Base-by-base conservation (phyloP, 306 rosid species). In the Castanea sativa region DNA sequence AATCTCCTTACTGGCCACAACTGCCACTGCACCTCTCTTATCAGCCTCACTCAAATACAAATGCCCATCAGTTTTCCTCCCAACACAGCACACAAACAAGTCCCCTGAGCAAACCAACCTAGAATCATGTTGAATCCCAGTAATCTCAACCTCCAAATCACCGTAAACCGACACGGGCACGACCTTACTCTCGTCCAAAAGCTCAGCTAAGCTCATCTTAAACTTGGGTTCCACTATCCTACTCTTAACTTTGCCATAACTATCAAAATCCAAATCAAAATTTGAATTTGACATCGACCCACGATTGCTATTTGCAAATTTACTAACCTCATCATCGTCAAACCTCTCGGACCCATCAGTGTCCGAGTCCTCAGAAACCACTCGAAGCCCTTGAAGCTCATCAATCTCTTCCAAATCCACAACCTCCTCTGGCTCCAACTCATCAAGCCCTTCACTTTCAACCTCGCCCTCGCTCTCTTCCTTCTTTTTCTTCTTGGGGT, bases 11-110 rank as follows among this genome's bases (percentile, higher is more conserved):
- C 97, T 92, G 0, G 97, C 96, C 18, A 95, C 97, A 30, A 95
- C 94, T 29, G 98, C 99, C 53, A 95, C 89, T 0, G 96, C 98
- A 18, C 98, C 94, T 87, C 98, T 90, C 91, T 95, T 95, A 84
- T 91, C 93, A 81, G 99, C 98, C 87, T 95, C 98, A n/a, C 86
- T 90, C 87, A 95, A 86, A 72, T 81, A 90, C 84, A 87, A 76
- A 49, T 90, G 91, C 0, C 92, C 96, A 52, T 95, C 98, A 3
- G 87, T 91, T 41, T 85, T 87, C 16, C 77, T 76, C 53, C 91
- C 97, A 70, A 91, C 93, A 38, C 94, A 88, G 35, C 96, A 91
- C 51, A 95, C 89, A 81, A 95, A 95, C 90, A 95, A 90, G 69
- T 95, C 94, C 13, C 96, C 97, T 0, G 92, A 67, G 72, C 69